phyloP scores from a whole-genome alignment of 441 rosid genomes.

The Biscutella auriculata region DNA sequence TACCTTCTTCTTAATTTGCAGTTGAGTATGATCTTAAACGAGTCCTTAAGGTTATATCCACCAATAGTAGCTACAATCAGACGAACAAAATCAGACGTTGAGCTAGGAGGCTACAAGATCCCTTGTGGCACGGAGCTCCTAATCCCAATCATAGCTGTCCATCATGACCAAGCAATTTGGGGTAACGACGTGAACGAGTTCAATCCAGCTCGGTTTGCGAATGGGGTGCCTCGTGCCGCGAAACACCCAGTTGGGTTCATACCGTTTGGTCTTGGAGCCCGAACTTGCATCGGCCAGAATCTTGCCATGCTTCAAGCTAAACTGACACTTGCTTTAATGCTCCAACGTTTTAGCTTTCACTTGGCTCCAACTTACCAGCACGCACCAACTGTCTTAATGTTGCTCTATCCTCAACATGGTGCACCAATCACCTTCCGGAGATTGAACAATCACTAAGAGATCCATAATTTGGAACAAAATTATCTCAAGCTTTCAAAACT shows the following conservation, averaged over 20 bases:
- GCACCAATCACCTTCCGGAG: conserved; percentile 66
- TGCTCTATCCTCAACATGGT: conserved; percentile 86
- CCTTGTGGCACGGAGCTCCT: conserved; percentile 80
- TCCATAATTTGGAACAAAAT: neutral
- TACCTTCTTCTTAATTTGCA: too few species aligned
- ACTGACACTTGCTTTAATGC: conserved; percentile 49
- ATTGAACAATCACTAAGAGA: conserved; percentile 6
- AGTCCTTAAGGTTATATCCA: conserved; percentile 72
- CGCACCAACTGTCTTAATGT: conserved; percentile 88
- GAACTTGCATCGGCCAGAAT: conserved; percentile 83
- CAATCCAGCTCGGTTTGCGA: conserved; percentile 66
- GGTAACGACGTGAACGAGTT: conserved; percentile 77
- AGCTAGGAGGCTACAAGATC: conserved; percentile 67
- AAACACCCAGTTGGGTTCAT: conserved; percentile 65
- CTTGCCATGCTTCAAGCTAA: conserved; percentile 81
- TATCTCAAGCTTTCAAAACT: conserved; percentile 11
- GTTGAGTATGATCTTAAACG: conserved; percentile 75
- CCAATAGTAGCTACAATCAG: conserved; percentile 83
- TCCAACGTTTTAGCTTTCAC: conserved; percentile 66
- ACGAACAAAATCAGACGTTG: conserved; percentile 54
- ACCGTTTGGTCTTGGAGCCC: conserved; percentile 78
- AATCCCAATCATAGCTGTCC: conserved; percentile 78
- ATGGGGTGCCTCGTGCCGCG: conserved; percentile 63
- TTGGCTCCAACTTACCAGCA: conserved; percentile 75
- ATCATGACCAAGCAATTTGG: conserved; percentile 85